phyloP scores from a whole-genome alignment of 2,329 filamentous ascomycete genomes.

The Epichloe baconii region DNA sequence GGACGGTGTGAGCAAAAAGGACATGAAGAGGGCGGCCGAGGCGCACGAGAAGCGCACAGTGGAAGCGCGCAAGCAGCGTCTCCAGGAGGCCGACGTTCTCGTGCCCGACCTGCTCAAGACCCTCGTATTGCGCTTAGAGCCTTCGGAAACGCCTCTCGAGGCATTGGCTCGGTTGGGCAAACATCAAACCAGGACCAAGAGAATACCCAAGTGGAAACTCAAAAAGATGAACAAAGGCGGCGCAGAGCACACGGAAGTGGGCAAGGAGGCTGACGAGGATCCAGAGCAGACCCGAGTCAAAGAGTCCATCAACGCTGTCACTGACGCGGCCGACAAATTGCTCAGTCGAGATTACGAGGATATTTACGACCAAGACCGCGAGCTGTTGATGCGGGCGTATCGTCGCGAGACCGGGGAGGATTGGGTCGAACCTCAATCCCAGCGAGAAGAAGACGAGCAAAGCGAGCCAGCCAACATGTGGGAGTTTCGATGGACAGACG shows the following conservation, averaged over 20 bases:
- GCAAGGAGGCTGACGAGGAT: conserved; percentile 41
- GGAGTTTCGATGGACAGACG: conserved; percentile 90
- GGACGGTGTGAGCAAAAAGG: conserved; percentile 88
- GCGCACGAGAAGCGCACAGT: conserved; percentile 77
- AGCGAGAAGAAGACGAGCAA: conserved; percentile 10
- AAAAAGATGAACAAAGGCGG: conserved; percentile 49
- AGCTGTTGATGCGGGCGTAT: conserved; percentile 72
- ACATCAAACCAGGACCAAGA: conserved; percentile 45
- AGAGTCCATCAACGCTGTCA: conserved; percentile 67
- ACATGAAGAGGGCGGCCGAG: conserved; percentile 76
- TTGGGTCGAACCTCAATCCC: conserved; percentile 47
- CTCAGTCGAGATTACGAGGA: conserved; percentile 72
- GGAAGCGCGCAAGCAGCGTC: conserved; percentile 57
- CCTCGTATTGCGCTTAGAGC: conserved; percentile 62
- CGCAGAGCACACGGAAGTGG: conserved; percentile 55
- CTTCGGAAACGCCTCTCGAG: conserved; percentile 76
- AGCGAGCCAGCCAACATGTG: conserved; percentile 33
- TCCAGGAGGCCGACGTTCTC: conserved; percentile 61
- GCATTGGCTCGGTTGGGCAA: conserved; percentile 72
- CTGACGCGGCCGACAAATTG: conserved; percentile 78
- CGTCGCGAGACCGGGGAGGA: conserved; percentile 74
- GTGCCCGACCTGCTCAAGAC: conserved; percentile 60
- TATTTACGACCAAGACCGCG: conserved; percentile 83
- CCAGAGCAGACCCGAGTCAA: conserved; percentile 57
- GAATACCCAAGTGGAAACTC: conserved; percentile 53